These are phyloP conservation scores for Zopfochytrium polystomum DNA, from an alignment of 371 early-diverging fungal genomes.

Conservation along the genomic window DNA sequence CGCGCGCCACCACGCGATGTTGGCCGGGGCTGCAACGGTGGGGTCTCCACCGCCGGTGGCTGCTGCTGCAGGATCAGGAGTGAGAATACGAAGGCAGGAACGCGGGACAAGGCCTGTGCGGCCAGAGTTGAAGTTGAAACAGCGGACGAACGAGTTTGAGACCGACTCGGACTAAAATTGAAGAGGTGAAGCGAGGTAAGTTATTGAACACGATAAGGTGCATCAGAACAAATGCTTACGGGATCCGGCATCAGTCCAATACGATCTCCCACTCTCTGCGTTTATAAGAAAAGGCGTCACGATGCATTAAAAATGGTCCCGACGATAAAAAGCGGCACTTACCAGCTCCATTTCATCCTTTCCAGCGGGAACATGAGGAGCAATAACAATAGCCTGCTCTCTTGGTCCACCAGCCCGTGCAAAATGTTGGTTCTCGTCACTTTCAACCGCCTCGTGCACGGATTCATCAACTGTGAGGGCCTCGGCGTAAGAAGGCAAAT, in stretches of 20 bases:
- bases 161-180: too few species aligned
- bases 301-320: background rate
- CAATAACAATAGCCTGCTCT: slow-evolving; percentile 7
- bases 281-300: background rate
- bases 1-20: slow-evolving; percentile 21
- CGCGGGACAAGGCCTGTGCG: slow-evolving; percentile 23
- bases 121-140: slow-evolving; percentile 21
- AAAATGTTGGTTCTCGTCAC: background rate
- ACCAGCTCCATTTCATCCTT: slow-evolving; percentile 31
- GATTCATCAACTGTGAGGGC: background rate
- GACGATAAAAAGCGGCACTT: background rate
- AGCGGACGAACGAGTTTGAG: slow-evolving; percentile 10
- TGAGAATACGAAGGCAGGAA: slow-evolving; percentile 2
- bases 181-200: too few species aligned
- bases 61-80: background rate
- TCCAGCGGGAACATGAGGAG: slow-evolving; percentile 20
- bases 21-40: background rate
- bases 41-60: background rate
- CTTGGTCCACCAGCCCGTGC: background rate
- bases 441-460: background rate
- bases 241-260: slow-evolving; percentile 11
- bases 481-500: background rate
- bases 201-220: too few species aligned
- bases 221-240: background rate
- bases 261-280: slow-evolving; percentile 9